Percentiles rank a stretch among this genome's conserved stretches.
These are phyloP conservation scores for Leucaena leucocephala DNA, from an alignment of 306 rosid species.

Conservation along the genomic window DNA sequence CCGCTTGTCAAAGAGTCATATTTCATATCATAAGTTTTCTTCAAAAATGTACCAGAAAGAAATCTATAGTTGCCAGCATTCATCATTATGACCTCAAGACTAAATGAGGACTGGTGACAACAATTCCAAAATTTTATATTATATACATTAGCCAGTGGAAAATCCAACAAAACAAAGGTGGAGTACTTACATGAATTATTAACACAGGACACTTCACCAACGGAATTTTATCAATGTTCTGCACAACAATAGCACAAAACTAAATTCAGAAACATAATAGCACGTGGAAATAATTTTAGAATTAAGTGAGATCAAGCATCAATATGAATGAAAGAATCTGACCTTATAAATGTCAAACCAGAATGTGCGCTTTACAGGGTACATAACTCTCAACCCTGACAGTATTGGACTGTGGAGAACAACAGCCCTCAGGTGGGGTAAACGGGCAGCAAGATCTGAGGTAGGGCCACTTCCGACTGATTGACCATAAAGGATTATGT, in stretches of 20 bases:
- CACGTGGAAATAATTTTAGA: constrained; percentile 1
- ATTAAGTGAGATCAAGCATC: constrained; percentile 19
- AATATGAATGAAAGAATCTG: constrained; percentile 21
- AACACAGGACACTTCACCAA: constrained; percentile 76
- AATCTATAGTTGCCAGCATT: background rate
- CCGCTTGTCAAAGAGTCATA: background rate
- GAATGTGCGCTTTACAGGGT: constrained; percentile 76
- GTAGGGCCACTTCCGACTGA: constrained; percentile 89
- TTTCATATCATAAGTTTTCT: background rate
- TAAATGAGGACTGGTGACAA: background rate
- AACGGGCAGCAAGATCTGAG: constrained; percentile 64
- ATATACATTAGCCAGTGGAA: background rate
- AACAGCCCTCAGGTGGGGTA: constrained; percentile 69
- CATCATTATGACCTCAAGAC: constrained; percentile 4
- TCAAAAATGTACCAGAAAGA: background rate
- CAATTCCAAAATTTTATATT: background rate
- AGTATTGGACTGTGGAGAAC: constrained; percentile 81
- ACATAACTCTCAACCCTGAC: constrained; percentile 84
- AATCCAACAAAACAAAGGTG: background rate
- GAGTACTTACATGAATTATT: constrained; percentile 71
- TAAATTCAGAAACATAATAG: constrained; percentile 17
- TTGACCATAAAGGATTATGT: constrained; percentile 77
- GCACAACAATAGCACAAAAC: constrained; percentile 38
- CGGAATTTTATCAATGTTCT: constrained; percentile 84
- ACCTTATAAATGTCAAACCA: constrained; percentile 92